Base-by-base conservation (phyloP, 441 rosid genomes). In the Gossypium aridum region DNA sequence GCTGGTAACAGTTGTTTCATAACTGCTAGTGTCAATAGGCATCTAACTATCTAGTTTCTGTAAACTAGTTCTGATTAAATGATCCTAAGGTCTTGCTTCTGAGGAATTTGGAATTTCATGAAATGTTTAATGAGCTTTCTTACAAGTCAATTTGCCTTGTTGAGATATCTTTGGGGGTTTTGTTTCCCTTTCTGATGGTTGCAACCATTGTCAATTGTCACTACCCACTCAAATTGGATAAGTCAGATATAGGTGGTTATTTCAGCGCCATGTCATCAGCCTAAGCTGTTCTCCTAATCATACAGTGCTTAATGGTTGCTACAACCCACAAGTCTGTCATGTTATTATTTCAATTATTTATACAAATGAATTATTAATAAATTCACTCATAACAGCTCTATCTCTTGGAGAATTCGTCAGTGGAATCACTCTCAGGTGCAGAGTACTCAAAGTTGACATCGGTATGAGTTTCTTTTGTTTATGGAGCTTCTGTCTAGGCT, bases 391-490 rank as follows among this genome's bases (percentile, higher is more conserved):
- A 17, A 73, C 96, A 93, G 98, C 88, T 93, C 59, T 93, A 83
- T 79, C 96, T 95, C 51, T 83, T 95, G 91, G 97, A 85, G 76
- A 83, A 87, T 82, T 85, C 90, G 63, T 91, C 97, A 9, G 97
- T 93, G 85, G 99, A 95, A 75, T 82, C 90, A 70, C 85, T 95
- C 73, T 93, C 99, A 70, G 95, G 91, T 79, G 91, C 97, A 68
- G 99, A 91, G 83, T 93, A 93, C 86, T 93, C 93, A 70, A 93
- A 95, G 80, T 79, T 91, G 85, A 93, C 97, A 86, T 91, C 97
- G 92, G 97, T 93, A 89, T 31, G 94, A 80, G 79, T 76, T 86
- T 90, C 87, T 85, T 72, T 87, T 79, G 37, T 82, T 75, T 73
- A 75, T 23, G 64, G 73, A 51, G 60, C 17, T 68, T 57, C 28